Evolutionary conservation across 2,329 filamentous ascomycete genomes (phyloP).

Genomic region (Fusarium clavum): DNA sequence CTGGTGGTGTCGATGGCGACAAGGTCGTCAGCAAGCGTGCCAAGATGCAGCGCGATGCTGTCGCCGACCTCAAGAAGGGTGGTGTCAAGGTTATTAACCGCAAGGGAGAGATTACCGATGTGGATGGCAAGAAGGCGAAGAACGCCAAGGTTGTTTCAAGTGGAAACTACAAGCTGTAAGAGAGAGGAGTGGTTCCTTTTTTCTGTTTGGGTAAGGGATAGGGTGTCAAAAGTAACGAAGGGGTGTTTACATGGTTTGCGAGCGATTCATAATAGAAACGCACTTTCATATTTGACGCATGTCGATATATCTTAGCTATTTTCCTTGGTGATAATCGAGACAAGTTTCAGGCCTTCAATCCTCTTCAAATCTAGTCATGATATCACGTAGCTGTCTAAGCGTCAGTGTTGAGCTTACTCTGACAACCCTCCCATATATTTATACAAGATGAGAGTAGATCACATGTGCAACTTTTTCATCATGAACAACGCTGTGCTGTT

Average conservation of each 20-base stretch:
- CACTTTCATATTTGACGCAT: constrained; percentile 33
- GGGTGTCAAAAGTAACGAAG: constrained; percentile 24
- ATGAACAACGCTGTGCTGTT: neutral
- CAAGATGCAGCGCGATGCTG: constrained; percentile 59
- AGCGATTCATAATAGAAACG: constrained; percentile 42
- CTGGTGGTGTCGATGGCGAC: constrained; percentile 60
- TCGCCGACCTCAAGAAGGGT: constrained; percentile 81
- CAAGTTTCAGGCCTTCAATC: neutral
- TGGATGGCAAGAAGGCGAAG: constrained; percentile 82
- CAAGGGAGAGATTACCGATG: constrained; percentile 85
- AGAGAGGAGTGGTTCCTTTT: constrained; percentile 3
- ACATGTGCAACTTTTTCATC: neutral
- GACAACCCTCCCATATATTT: neutral
- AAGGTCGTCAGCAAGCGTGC: constrained; percentile 69
- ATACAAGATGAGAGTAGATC: neutral
- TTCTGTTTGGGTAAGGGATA: constrained; percentile 13
- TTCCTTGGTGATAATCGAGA: constrained; percentile 1
- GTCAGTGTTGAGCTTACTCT: neutral
- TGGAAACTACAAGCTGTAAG: constrained; percentile 71
- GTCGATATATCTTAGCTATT: constrained; percentile 13
- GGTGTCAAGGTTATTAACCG: constrained; percentile 93
- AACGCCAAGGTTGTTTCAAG: constrained; percentile 63
- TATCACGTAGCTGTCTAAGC: neutral
- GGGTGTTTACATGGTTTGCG: constrained; percentile 36
- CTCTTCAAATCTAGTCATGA: neutral